Base-by-base conservation (phyloP, 2,329 filamentous ascomycete genomes). In the Huntiella abstrusa region DNA sequence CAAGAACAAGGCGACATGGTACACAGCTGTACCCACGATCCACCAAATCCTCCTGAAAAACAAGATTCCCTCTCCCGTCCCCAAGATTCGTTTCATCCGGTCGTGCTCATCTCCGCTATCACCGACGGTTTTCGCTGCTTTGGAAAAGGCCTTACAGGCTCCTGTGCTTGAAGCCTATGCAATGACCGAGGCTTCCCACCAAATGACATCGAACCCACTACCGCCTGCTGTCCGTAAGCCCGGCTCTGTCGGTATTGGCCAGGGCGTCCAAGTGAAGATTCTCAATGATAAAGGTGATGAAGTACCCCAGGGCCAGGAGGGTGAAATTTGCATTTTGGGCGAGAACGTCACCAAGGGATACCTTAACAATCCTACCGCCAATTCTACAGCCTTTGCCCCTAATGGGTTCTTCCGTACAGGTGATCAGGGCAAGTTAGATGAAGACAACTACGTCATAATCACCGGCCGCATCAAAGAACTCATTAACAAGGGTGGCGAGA, bases 381-480 rank as follows among this genome's bases (percentile, higher is more conserved):
- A 91, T 59, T 70, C 71, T 28, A 70, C 76, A 5, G 77, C 81
- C 0, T 91, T 84, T 61, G 81, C 80, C 22, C 67, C 72, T 52
- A 67, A 68, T n/a, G 80, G 83, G 7, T 92, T 83, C 65, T 92
- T 93, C 72, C 73, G 84, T 54, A 92, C 85, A 0, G 85, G 85
- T 4, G 85, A 93, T 57, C 83, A 92, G 61, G 85, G 85, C 43
- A 82, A 80, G 63, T 70, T 75, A 58, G 84, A 92, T 55, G 64
- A 74, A 49, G 82, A 91, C 54, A 83, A 83, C 50, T 92, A 91
- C 58, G 66, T 93, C 8, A 70, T 83, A 56, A 88, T 93, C 61
- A 92, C 85, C 0, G 85, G 85, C n/a, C 71, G 85, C 45, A 92
- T 92, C 64, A 93, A 93, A 69, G 85, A 93, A 63, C 68, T 93